Conservation (phyloP, 2,329 filamentous ascomycete species). For the Cercospora zeae-maydis region DNA sequence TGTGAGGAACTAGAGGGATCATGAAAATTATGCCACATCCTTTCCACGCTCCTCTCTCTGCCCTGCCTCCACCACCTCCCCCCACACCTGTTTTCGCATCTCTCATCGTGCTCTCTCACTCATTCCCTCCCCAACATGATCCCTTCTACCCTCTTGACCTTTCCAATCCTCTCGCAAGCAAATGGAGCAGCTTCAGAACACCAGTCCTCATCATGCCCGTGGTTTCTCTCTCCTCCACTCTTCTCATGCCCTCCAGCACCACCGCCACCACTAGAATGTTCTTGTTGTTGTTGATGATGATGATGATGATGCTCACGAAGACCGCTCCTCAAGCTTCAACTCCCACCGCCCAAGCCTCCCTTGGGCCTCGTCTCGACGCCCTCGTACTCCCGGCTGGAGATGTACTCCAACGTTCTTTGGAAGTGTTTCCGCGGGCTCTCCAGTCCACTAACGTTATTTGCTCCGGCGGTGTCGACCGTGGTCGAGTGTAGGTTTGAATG, state of each 20-base stretch:
- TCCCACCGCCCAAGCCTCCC: not conserved
- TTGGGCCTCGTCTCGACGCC: constrained; percentile 69
- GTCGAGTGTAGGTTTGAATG: constrained; percentile 83
- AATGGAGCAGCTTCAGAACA: constrained; percentile 2
- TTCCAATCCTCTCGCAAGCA: constrained; percentile 3
- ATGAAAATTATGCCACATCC: not conserved
- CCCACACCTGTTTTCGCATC: not conserved
- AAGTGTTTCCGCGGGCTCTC: constrained; percentile 94
- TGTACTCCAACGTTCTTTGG: constrained; percentile 90
- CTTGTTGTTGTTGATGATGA: not conserved
- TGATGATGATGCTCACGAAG: not conserved
- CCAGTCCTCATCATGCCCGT: not conserved
- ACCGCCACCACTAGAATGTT: not conserved
- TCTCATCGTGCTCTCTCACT: not conserved
- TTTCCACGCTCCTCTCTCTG: not conserved
- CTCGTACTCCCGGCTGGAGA: constrained; percentile 85
- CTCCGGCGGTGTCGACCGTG: constrained; percentile 36
- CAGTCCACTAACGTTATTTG: constrained; percentile 75
- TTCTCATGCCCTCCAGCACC: not conserved
- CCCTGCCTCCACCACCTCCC: not conserved
- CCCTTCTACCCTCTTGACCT: not conserved
- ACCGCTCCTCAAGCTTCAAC: constrained; percentile 8
- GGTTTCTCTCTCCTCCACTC: not conserved
- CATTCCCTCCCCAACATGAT: not conserved
- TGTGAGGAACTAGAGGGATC: not conserved